Evolutionary conservation across 2,329 filamentous ascomycete species (phyloP).

Genomic region (Ophiosphaerella herpotricha): DNA sequence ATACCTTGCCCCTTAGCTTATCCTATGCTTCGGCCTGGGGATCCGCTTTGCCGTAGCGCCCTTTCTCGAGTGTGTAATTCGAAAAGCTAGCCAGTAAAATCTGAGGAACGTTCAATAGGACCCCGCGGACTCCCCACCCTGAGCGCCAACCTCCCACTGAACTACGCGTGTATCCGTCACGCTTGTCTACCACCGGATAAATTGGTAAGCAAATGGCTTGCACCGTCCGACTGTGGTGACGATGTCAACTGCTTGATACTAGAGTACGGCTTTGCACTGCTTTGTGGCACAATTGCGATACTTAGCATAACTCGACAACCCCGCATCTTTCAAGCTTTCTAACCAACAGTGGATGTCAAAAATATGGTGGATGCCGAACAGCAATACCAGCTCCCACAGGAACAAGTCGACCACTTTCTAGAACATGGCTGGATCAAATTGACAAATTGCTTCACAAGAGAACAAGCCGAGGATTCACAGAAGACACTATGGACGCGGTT

Average conservation of each 20-base stretch:
- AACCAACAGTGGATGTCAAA: neutral
- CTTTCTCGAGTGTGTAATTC: neutral
- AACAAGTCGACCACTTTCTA: slow-evolving; percentile 60
- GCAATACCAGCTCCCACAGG: slow-evolving; percentile 46
- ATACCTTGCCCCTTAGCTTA: neutral
- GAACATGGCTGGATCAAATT: slow-evolving; percentile 61
- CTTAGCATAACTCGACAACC: neutral
- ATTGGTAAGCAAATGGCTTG: slow-evolving; percentile 7
- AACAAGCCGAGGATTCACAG: slow-evolving; percentile 55
- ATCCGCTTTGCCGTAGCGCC: no score
- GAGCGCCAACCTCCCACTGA: neutral
- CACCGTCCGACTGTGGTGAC: neutral
- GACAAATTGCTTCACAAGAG: slow-evolving; percentile 56
- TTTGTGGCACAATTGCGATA: neutral
- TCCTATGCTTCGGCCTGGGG: neutral
- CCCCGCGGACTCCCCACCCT: slow-evolving; percentile 23
- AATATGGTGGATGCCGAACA: slow-evolving; percentile 24
- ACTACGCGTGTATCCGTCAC: slow-evolving; percentile 12
- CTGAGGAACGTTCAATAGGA: neutral
- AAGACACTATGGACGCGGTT: slow-evolving; percentile 65
- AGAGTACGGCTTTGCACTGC: neutral
- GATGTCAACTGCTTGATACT: neutral
- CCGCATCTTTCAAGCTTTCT: neutral
- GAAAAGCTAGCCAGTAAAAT: neutral
- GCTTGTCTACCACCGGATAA: slow-evolving; percentile 25